These are phyloP conservation scores for Sphaerosporella brunnea DNA, from an alignment of 495 filamentous ascomycete genomes.

Conservation along the genomic window DNA sequence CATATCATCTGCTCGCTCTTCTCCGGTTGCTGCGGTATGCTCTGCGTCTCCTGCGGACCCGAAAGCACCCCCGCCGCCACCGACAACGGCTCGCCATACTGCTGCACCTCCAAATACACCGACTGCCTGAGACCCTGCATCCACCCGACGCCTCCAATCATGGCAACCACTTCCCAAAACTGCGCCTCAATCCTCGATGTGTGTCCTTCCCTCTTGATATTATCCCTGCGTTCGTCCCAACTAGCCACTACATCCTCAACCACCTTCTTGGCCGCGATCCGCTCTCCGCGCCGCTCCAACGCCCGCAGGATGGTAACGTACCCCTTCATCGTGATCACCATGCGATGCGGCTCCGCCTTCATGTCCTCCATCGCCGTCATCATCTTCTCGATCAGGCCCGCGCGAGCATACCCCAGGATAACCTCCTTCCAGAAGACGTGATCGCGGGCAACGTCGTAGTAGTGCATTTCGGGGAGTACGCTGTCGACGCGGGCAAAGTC, in stretches of 20 bases:
- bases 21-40: too few species aligned
- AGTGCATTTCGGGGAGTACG: constrained; percentile 31
- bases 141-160: constrained; percentile 2
- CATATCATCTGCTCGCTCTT: too few species aligned
- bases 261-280: constrained; percentile 12
- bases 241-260: constrained; percentile 10
- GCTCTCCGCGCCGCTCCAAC: constrained; percentile 8
- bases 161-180: constrained; percentile 16
- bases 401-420: constrained; percentile 41
- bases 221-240: neutral
- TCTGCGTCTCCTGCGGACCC: too few species aligned
- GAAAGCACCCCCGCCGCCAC: too few species aligned
- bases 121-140: constrained; percentile 4
- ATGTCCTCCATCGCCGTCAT: constrained; percentile 7
- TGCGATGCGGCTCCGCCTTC: neutral
- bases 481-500: constrained; percentile 39
- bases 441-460: constrained; percentile 32
- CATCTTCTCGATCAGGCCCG: constrained; percentile 31
- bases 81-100: too few species aligned
- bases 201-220: neutral
- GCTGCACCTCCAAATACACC: constrained; percentile 1
- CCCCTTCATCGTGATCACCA: constrained; percentile 9
- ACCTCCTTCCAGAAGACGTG: constrained; percentile 49
- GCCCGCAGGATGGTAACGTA: constrained; percentile 13
- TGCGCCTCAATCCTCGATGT: neutral